These are phyloP conservation scores for Elaeis guineensis DNA, from an alignment of 176 grass and related monocot genomes.

Conservation along the genomic window DNA sequence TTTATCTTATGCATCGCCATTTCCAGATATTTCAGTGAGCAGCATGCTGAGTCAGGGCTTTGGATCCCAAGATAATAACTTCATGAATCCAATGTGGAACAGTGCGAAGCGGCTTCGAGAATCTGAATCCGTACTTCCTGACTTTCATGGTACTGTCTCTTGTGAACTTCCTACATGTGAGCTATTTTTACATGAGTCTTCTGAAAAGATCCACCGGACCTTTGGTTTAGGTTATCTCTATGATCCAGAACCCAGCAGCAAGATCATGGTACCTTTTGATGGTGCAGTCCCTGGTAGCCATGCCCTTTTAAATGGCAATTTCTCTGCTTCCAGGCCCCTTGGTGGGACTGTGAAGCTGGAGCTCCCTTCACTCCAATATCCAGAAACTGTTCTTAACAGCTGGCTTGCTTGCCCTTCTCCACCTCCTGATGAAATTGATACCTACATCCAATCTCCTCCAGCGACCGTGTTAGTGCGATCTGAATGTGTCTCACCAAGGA, in stretches of 20 bases:
- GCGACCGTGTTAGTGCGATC: constrained; percentile 1
- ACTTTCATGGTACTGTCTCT: background rate
- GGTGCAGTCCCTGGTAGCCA: constrained; percentile 22
- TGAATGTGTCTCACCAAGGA: constrained; percentile 8
- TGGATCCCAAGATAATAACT: constrained; percentile 1
- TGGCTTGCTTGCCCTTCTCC: background rate
- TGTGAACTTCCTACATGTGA: background rate
- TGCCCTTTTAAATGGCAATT: constrained; percentile 28
- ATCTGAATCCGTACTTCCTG: constrained; percentile 6
- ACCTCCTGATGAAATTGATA: constrained; percentile 18
- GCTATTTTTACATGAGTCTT: constrained; percentile 11
- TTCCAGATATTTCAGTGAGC: background rate
- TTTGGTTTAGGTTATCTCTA: constrained; percentile 1
- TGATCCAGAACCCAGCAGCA: constrained; percentile 18
- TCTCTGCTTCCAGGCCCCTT: constrained; percentile 42
- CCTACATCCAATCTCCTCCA: constrained; percentile 15
- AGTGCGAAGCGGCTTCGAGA: constrained; percentile 6
- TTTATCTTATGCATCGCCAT: constrained; percentile 1
- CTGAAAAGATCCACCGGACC: constrained; percentile 5
- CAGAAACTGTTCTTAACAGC: constrained; percentile 16
- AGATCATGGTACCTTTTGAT: constrained; percentile 11
- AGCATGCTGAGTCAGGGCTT: constrained; percentile 5
- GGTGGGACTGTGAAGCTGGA: constrained; percentile 30
- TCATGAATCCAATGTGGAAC: constrained; percentile 2
- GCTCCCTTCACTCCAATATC: constrained; percentile 74